Evolutionary conservation across 1,284 basidiomycete species (phyloP).

Genomic region (Neolentinus lepideus): DNA sequence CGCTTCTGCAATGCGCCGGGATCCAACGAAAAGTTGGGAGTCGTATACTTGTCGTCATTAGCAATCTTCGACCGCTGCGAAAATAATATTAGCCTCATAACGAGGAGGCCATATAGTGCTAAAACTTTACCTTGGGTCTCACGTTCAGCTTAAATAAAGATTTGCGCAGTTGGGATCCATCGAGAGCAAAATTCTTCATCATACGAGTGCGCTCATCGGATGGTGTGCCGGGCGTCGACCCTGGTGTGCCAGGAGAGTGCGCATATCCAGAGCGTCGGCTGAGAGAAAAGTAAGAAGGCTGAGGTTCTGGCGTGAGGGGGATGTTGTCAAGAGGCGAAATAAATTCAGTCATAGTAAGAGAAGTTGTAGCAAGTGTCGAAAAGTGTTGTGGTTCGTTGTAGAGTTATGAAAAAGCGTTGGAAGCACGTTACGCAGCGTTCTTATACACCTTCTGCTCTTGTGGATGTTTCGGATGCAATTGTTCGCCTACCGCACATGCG

Average conservation of each 20-base stretch:
- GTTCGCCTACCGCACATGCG: too few relatives aligned
- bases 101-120: not conserved
- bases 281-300: not conserved
- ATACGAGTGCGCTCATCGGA: not conserved
- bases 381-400: too few relatives aligned
- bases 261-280: not conserved
- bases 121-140: not conserved
- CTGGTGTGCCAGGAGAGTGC: not conserved
- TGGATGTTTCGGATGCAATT: too few relatives aligned
- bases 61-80: not conserved
- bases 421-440: too few relatives aligned
- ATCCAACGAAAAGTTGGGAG: not conserved
- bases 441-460: too few relatives aligned
- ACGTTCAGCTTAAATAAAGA: not conserved
- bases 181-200: not conserved
- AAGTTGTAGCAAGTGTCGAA: not conserved
- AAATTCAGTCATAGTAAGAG: not conserved
- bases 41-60: not conserved
- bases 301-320: not conserved
- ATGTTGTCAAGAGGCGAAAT: not conserved
- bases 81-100: not conserved
- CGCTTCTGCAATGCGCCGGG: not conserved
- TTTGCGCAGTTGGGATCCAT: not conserved
- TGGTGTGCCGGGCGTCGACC: not conserved
- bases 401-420: too few relatives aligned